Evolutionary conservation across 805 yeast genomes (phyloP), one percentile per base, ranked within the genome.

Genomic region (Spathaspora boniae): DNA sequence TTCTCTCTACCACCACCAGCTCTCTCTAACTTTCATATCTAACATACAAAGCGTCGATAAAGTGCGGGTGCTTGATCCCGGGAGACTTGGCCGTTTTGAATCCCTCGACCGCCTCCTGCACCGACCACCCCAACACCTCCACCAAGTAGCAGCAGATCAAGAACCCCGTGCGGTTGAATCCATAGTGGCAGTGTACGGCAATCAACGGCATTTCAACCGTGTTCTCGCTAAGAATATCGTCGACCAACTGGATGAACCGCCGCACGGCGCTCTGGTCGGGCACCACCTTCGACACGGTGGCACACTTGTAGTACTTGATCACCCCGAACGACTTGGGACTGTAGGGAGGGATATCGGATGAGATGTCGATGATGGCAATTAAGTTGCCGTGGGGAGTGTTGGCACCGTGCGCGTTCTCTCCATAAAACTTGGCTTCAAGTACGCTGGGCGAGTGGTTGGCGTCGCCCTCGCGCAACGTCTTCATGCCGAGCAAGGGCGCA

Each of bases 161-260:
- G 47, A 76, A 83, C 2, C 93, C 91, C 0, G 91, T 83, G 38
- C 91, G 62, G 53, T 83, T 83, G 58, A 82, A 85, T 5, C 91
- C 93, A 51, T 83, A 83, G 53, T 83, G 93, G 51, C 93, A 83
- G 54, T 84, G 93, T 6, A 84, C 82, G 0, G 74, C 86, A 5
- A 81, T 60, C 17, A 67, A 56, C 4, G 74, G 74, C 12, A 46
- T 37, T 15, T 45, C 45, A 4, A 21, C 34, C 9, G 32, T 3
- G 16, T 50, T 54, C 6, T 44, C 41, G 3, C 44, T 16, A 18
- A 73, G 48, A 14, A 76, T 67, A 30, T 65, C 62, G 43, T 76
- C 78, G 4, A 79, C 68, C 29, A 80, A 61, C 26, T 60, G 67
- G 25, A 78, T 66, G 43, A 81, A 84, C 33, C 69, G 60, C 23